Evolutionary conservation across 2,329 filamentous ascomycete species (phyloP), one percentile per base, ranked within the genome.

Genomic region (Dissoconium aciculare): DNA sequence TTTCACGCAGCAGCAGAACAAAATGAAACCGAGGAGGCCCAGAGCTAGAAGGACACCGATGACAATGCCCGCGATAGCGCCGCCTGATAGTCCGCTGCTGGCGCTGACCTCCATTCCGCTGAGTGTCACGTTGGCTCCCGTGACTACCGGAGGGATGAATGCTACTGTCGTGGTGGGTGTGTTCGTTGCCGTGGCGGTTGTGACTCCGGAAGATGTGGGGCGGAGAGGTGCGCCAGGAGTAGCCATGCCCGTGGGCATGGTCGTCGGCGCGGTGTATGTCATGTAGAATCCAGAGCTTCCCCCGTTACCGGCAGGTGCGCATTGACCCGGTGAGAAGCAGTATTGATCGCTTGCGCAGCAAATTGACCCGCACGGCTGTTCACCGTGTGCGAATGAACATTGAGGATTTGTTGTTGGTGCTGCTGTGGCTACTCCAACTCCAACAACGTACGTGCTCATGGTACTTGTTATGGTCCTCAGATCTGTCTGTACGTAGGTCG

Each of bases 61-160:
- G 41, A 85, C 79, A 46, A 85, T 85, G 37, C 79, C 79, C 11
- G 80, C 79, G 45, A 85, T 85, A 36, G 77, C 79, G 31, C 78
- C 79, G 26, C 64, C 68, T 45, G 74, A 79, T 32, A 85, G 64
- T 12, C 55, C 52, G 32, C 52, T 46, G 8, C 41, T 44, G 16
- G 44, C 43, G 27, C 23, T 33, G 8, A 37, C 27, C 15, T 49
- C 37, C 10, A 51, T 46, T 14, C 53, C 49, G 3, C 52, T 54
- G 17, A 59, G 52, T 11, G 52, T 59, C 23, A 55, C 46, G 55
- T 59, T 45, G 28, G 62, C 63, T 27, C 63, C 66, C 5, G 67
- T 67, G 3, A 66, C 60, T n/a, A 68, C 66, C 24, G 64, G 61
- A 1, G 66, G 59, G 25, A 56, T 44, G 47, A 68, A 70, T 4